Conservation (phyloP, 495 filamentous ascomycete species). For the Xylaria nigripes region DNA sequence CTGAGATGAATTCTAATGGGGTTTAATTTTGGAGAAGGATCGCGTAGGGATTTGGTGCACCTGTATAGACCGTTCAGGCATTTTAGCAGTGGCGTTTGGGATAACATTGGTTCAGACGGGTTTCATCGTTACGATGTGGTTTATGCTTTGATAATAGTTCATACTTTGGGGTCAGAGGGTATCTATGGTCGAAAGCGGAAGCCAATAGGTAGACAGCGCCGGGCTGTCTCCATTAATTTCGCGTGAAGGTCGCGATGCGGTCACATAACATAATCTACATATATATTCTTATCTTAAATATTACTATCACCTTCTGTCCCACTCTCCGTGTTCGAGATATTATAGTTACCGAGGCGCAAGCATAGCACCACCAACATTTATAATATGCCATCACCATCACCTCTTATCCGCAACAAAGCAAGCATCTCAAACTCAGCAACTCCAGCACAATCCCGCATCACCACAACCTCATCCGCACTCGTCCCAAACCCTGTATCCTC, state of each 20-base stretch:
- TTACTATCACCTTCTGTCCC: too few species aligned
- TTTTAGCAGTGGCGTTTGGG: constrained; percentile 8
- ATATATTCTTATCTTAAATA: too few species aligned
- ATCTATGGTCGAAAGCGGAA: too few species aligned
- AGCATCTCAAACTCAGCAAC: constrained; percentile 9
- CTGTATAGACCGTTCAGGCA: constrained; percentile 8
- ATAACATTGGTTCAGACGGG: neutral
- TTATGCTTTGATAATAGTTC: neutral
- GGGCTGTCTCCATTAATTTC: too few species aligned
- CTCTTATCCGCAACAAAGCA: neutral
- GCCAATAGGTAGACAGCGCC: too few species aligned
- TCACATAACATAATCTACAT: too few species aligned
- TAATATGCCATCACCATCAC: neutral
- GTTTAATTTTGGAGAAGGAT: neutral
- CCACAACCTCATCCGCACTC: neutral
- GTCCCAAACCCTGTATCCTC: constrained; percentile 1
- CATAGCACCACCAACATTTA: too few species aligned
- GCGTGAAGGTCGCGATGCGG: neutral
- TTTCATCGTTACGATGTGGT: neutral
- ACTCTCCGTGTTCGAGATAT: too few species aligned
- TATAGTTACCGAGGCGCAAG: too few species aligned
- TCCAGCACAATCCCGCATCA: neutral
- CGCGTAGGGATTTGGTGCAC: neutral
- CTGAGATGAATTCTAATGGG: neutral
- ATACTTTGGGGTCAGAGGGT: neutral